Conservation (phyloP, 2,329 filamentous ascomycete species). For the Sphaerulina musiva region DNA sequence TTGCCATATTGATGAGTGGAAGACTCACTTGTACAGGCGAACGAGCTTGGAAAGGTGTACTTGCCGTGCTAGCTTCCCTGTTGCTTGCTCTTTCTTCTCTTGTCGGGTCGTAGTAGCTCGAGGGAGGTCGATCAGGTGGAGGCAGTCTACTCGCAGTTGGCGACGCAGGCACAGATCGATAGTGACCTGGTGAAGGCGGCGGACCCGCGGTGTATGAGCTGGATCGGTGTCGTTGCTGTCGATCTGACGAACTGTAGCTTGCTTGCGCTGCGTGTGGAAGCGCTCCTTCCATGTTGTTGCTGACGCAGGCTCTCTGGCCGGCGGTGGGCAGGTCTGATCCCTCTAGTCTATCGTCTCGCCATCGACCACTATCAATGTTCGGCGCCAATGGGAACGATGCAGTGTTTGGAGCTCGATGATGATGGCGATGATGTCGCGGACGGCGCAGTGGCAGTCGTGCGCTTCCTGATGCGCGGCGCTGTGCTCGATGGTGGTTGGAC, state of each 20-base stretch:
- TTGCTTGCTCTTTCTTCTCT: conserved; percentile 41
- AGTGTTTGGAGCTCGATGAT: not conserved
- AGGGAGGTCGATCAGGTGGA: conserved; percentile 33
- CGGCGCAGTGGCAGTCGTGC: not conserved
- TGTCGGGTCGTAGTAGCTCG: conserved; percentile 47
- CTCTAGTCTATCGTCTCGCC: conserved; percentile 6
- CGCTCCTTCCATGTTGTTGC: conserved; percentile 16
- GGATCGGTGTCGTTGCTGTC: conserved; percentile 31
- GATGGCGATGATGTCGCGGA: not conserved
- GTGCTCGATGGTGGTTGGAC: not conserved
- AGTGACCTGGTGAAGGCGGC: conserved; percentile 27
- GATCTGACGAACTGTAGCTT: conserved; percentile 18
- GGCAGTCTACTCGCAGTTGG: conserved; percentile 32
- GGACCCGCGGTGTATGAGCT: conserved; percentile 25
- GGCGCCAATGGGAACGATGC: not conserved
- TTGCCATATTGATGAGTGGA: not conserved
- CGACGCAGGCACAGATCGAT: conserved; percentile 34
- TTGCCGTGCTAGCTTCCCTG: conserved; percentile 27
- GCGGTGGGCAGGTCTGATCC: not conserved
- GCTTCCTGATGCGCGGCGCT: not conserved
- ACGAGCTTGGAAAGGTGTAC: conserved; percentile 35
- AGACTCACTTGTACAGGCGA: conserved; percentile 18
- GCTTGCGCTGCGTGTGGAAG: conserved; percentile 5
- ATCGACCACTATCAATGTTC: conserved; percentile 8
- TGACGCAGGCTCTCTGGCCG: conserved; percentile 5